Base-by-base conservation (phyloP, 2,329 filamentous ascomycete genomes). In the Xylaria sp. region DNA sequence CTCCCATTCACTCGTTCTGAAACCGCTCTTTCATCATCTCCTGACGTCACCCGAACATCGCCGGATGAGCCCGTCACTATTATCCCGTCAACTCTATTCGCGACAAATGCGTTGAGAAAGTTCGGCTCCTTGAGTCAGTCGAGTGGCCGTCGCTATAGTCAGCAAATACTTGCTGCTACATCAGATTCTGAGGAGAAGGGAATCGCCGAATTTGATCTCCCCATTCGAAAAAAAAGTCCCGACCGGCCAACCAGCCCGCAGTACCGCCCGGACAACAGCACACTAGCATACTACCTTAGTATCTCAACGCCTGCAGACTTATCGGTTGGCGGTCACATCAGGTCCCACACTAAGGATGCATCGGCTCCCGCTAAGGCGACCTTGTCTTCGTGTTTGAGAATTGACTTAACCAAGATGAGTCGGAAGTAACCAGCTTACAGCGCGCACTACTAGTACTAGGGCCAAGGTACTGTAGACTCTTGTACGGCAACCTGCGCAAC, bases 1-100 rank as follows among this genome's bases (percentile, higher is more conserved):
- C 54, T 57, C 52, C 58, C 43, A 62, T 62, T 52, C 33, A 36
- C 67, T 36, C 10, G 33, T 64, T 67, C 64, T 67, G 64, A 67
- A 68, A 68, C 68, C 20, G 52, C 57, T 28, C 64, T 64, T 57
- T 64, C 20, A 60, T 28, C 20, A 31, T 31, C 23, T 61, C 43
- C 51, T 70, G 68, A 70, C 68, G 68, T 70, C 68, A 70, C 65
- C 56, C n/a, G 12, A 43, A 58, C 48, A 52, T 61, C 31, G 48
- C 48, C 49, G 28, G 36, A 58, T 12, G 33, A 43, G 43, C 28
- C 28, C 33, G 51, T 56, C 39, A 51, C 48, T 59, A 55, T n/a
- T 48, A 36, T 13, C n/a, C 52, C 25, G 48, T 39, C 20, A 62
- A 62, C 62, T 46, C 49, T 58, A 69, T 48, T 58, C 48, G 62